Evolutionary conservation across 345 rosid genomes (phyloP).

Genomic region (Corymbia maculata): DNA sequence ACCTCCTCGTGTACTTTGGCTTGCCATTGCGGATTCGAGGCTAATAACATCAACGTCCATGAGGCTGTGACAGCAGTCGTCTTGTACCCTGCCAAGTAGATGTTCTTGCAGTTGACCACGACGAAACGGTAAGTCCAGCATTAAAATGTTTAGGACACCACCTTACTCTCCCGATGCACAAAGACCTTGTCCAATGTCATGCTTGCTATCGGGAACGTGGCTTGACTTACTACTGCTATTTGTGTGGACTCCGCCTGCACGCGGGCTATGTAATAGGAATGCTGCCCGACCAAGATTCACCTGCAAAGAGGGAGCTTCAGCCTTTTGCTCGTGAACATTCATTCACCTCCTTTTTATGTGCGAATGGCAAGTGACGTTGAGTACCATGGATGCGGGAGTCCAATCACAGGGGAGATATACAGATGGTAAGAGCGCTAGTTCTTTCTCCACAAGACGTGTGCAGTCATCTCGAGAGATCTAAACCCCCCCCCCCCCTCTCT

Average conservation of each 20-base stretch:
- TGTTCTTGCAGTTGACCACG: no score
- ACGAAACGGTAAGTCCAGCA: no score
- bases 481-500: not conserved
- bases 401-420: not conserved
- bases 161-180: not conserved
- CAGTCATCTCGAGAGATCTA: not conserved
- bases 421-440: not conserved
- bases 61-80: no score
- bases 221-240: not conserved
- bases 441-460: not conserved
- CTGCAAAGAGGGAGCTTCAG: not conserved
- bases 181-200: not conserved
- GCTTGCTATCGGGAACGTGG: not conserved
- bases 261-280: not conserved
- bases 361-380: not conserved
- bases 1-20: no score
- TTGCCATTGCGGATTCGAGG: no score
- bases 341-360: not conserved
- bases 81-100: no score
- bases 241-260: not conserved
- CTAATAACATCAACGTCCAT: no score
- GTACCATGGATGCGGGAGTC: no score
- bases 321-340: not conserved
- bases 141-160: not conserved
- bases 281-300: not conserved